Conservation (phyloP, 768 basidiomycete genomes). For the Pleurotus citrinopileatus region DNA sequence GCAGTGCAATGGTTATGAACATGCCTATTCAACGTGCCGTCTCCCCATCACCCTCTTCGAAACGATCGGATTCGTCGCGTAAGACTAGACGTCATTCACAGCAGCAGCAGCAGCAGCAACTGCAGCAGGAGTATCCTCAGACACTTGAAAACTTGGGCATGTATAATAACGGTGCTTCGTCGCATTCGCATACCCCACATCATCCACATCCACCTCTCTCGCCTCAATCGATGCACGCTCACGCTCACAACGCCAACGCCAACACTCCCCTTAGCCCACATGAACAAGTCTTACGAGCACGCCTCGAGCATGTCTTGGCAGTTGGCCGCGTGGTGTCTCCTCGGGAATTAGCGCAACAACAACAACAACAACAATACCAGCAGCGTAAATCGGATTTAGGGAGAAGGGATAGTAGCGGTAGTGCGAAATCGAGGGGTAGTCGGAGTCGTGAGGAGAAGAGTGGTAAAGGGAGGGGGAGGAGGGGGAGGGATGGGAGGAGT, state of each 20-base stretch:
- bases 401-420: constrained; percentile 15
- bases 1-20: constrained; percentile 18
- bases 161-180: no score
- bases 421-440: constrained; percentile 7
- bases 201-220: background rate
- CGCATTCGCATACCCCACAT: no score
- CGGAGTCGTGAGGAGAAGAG: constrained; percentile 9
- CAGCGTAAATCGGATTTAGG: background rate
- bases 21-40: background rate
- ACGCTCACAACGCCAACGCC: background rate
- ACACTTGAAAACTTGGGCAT: background rate
- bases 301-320: constrained; percentile 50
- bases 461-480: no score
- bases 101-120: background rate
- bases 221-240: background rate
- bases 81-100: background rate
- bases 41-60: background rate
- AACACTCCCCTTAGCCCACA: constrained; percentile 37
- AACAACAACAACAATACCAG: background rate
- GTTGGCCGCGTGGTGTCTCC: background rate
- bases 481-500: constrained; percentile 11
- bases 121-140: background rate
- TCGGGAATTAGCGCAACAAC: background rate
- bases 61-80: background rate
- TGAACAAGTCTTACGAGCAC: constrained; percentile 49